A percentile compares a stretch with the other conserved stretches of the same genome.
Conservation (phyloP, 371 early-diverging fungal species). For the Mucor circinelloides region DNA sequence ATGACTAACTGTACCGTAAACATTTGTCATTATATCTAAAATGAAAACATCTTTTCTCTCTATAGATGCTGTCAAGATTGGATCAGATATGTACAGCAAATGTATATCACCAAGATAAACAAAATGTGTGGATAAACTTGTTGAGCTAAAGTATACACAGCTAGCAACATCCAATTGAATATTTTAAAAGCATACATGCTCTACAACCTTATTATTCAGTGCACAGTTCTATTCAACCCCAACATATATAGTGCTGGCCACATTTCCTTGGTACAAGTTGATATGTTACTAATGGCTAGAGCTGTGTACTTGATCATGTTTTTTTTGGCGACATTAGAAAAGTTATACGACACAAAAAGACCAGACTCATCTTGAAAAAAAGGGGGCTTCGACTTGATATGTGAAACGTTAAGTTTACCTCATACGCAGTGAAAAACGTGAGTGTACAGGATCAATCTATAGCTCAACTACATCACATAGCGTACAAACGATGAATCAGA, state of each 20-base stretch:
- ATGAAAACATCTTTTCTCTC: neutral
- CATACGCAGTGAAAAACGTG: neutral
- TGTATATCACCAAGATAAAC: too few species aligned
- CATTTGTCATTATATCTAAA: neutral
- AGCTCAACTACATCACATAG: neutral
- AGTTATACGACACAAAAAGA: neutral
- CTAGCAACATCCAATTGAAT: too few species aligned
- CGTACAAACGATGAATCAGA: neutral
- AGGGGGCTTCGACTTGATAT: neutral
- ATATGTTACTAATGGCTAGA: neutral
- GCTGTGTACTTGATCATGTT: neutral
- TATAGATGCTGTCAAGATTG: neutral
- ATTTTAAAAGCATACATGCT: too few species aligned
- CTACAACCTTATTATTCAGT: neutral
- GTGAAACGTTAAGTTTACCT: neutral
- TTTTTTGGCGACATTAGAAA: neutral
- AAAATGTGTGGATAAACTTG: too few species aligned
- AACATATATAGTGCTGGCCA: neutral
- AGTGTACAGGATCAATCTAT: neutral
- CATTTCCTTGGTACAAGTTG: neutral
- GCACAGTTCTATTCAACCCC: neutral
- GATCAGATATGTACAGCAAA: neutral
- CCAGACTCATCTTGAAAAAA: neutral
- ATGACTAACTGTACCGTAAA: neutral
- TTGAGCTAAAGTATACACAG: too few species aligned